Percentiles rank a stretch among this genome's conserved stretches.
Evolutionary conservation across 805 yeast species (phyloP).

Genomic region (Torulaspora gathmanii): DNA sequence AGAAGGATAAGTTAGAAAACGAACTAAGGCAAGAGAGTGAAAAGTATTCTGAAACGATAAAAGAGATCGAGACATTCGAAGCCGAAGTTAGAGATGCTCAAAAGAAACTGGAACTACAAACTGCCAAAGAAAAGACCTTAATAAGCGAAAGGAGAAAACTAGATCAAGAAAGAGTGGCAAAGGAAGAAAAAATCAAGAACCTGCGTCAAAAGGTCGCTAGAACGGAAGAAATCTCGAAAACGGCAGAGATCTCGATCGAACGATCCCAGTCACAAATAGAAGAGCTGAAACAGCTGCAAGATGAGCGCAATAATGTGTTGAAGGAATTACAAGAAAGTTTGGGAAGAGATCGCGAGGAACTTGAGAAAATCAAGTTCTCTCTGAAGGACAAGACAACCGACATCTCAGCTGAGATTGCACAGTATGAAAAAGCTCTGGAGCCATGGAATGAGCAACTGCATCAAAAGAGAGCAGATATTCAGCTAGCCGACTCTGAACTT

Average conservation of each 20-base stretch:
- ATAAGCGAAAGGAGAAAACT: constrained; percentile 31
- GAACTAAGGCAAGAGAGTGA: constrained; percentile 43
- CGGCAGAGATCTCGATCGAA: constrained; percentile 43
- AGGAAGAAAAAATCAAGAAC: constrained; percentile 74
- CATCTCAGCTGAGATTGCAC: constrained; percentile 60
- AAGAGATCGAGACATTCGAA: constrained; percentile 36
- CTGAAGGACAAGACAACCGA: constrained; percentile 71
- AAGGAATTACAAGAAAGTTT: constrained; percentile 43
- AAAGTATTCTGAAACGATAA: constrained; percentile 40
- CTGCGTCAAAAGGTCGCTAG: constrained; percentile 54
- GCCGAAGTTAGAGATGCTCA: constrained; percentile 29
- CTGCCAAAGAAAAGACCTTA: constrained; percentile 29
- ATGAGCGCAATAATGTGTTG: constrained; percentile 43
- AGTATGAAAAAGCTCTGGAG: constrained; percentile 59
- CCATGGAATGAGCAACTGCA: constrained; percentile 77
- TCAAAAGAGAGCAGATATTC: constrained; percentile 57
- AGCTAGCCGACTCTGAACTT: constrained; percentile 62
- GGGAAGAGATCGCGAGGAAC: constrained; percentile 47
- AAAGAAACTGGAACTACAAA: constrained; percentile 26
- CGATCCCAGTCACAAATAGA: constrained; percentile 46
- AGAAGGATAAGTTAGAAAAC: constrained; percentile 40
- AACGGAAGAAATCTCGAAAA: constrained; percentile 48
- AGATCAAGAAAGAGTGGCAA: constrained; percentile 58
- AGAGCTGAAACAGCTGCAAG: constrained; percentile 43
- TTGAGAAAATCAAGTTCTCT: constrained; percentile 59